Base-by-base conservation (phyloP, 257 asterid species). In the Plectranthus barbatus region DNA sequence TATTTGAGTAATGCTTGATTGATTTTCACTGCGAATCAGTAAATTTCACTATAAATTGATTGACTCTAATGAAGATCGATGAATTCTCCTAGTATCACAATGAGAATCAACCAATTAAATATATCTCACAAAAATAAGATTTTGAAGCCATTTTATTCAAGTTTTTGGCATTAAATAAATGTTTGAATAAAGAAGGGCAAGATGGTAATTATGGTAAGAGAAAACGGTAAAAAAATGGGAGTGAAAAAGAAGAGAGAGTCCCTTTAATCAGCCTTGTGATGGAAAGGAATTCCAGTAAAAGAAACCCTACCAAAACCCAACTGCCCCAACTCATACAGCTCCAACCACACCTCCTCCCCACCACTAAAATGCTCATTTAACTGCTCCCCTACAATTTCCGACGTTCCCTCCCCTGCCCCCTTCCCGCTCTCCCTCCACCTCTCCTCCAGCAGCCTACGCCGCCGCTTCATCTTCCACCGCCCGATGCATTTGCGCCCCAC, bases 271-370 rank as follows among this genome's bases (percentile, higher is more conserved):
- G 62, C 79, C 84, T 71, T 78, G 14, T 66, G 51, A 6, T 78
- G 87, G 19, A 74, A 72, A 20, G 82, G 80, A 39, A 81, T 74
- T 19, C 89, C 97, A 55, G 84, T 83, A 64, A 81, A 93, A 34
- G 99, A 93, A 71, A 87, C 90, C 89, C 99, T 87, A 11, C 99
- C 99, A 72, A 93, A 89, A 21, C 88, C 90, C 91, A 89, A 74
- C 64, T 85, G 96, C 10, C 85, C 95, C 64, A 78, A 69, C 71
- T 82, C 86, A 55, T 80, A 83, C 70, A 86, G 29, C 72, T 88
- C 95, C 26, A 86, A 76, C 95, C 96, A 93, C 26, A 78, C 71
- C 17, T 86, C 86, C 1, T 85, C 96, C 0, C 52, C 82, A 88
- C 72, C 83, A 62, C 86, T 68, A 71, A 77, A 78, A 69, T 71